Percentiles rank a stretch among this genome's conserved stretches.
Conservation (phyloP, 1,284 basidiomycete genomes). For the Pyrrhoderma noxium region DNA sequence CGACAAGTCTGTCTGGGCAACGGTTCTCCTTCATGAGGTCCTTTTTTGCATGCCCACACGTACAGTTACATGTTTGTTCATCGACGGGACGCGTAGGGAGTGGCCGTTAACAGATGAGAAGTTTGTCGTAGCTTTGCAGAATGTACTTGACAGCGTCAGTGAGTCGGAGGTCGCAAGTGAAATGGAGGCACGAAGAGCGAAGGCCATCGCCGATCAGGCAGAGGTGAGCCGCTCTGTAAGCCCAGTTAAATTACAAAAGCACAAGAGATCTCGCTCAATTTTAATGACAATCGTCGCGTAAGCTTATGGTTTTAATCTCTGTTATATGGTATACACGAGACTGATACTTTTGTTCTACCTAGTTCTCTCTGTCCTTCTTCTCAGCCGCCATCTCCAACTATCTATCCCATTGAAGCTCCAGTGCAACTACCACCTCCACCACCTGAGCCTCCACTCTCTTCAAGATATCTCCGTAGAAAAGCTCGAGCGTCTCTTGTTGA, state of each 20-base stretch:
- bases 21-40: slow-evolving; percentile 49
- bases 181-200: slow-evolving; percentile 32
- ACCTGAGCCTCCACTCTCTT: slow-evolving; percentile 13
- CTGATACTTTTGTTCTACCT: slow-evolving; percentile 6
- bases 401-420: slow-evolving; percentile 24
- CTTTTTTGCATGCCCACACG: slow-evolving; percentile 46
- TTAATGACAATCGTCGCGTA: slow-evolving; percentile 63
- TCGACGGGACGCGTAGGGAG: slow-evolving; percentile 45
- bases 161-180: slow-evolving; percentile 33
- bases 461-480: slow-evolving; percentile 45
- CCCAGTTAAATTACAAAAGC: slow-evolving; percentile 24
- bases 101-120: slow-evolving; percentile 34
- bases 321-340: not conserved
- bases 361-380: slow-evolving; percentile 34
- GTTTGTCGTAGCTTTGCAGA: slow-evolving; percentile 39
- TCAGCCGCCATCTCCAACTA: slow-evolving; percentile 21
- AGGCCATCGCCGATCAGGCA: slow-evolving; percentile 19
- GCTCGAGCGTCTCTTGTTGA: slow-evolving; percentile 74
- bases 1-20: slow-evolving; percentile 54
- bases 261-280: slow-evolving; percentile 56
- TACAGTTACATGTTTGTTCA: slow-evolving; percentile 44
- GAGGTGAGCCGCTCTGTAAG: slow-evolving; percentile 16
- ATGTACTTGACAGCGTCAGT: slow-evolving; percentile 48
- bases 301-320: slow-evolving; percentile 22
- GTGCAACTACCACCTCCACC: slow-evolving; percentile 1